Conservation (phyloP, 208 protist species). For the Wallacemonas rigidus region DNA sequence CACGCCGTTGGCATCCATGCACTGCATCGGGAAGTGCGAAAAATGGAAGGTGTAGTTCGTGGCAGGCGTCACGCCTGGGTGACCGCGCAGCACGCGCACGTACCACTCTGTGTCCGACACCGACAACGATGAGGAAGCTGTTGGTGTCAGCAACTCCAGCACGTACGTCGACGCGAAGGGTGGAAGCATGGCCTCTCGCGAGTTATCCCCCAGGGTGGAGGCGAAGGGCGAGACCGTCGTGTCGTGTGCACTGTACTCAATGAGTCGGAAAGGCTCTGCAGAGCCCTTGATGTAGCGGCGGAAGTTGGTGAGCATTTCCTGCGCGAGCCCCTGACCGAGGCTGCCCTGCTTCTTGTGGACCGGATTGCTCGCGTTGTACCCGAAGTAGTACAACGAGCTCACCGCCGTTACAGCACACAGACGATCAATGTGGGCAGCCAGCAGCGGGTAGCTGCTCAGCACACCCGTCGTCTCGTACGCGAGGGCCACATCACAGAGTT, state of each 20-base stretch:
- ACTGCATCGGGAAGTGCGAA: slow-evolving; percentile 32
- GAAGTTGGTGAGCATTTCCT: slow-evolving; percentile 49
- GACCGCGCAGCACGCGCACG: slow-evolving; percentile 55
- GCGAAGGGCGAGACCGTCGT: slow-evolving; percentile 57
- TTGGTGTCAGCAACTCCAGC: slow-evolving; percentile 51
- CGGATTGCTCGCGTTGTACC: slow-evolving; percentile 46
- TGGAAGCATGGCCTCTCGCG: slow-evolving; percentile 45
- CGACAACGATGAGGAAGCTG: neutral
- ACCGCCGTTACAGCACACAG: slow-evolving; percentile 37
- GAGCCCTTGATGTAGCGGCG: slow-evolving; percentile 23
- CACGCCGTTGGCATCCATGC: slow-evolving; percentile 25
- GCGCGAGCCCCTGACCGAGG: slow-evolving; percentile 47
- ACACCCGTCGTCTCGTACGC: slow-evolving; percentile 43
- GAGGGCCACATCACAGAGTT: slow-evolving; percentile 60
- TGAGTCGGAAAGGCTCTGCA: slow-evolving; percentile 42
- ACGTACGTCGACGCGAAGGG: slow-evolving; percentile 64
- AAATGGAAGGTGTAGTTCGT: slow-evolving; percentile 34
- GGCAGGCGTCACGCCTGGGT: slow-evolving; percentile 46
- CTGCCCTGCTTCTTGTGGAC: slow-evolving; percentile 51
- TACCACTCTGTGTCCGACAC: slow-evolving; percentile 10
- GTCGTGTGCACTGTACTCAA: slow-evolving; percentile 81
- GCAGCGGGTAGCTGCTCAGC: slow-evolving; percentile 25
- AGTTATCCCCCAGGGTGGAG: slow-evolving; percentile 45
- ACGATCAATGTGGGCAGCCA: slow-evolving; percentile 31
- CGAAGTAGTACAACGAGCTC: slow-evolving; percentile 32